Conservation (phyloP, 2,329 filamentous ascomycete genomes). For the Trichophyton simii region DNA sequence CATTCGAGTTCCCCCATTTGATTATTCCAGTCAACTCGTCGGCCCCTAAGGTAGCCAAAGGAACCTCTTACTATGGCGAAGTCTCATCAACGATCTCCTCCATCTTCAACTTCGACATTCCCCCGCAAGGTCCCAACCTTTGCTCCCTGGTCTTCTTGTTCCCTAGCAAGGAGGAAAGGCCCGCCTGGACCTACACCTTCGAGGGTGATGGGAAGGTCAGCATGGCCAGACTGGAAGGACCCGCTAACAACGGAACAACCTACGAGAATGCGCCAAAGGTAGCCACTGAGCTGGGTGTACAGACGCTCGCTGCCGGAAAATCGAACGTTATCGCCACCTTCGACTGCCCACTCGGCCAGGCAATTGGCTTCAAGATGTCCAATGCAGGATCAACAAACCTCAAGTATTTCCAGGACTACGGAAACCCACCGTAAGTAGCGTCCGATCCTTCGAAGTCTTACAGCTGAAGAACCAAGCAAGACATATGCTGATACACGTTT, state of each 20-base stretch:
- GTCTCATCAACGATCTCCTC: slow-evolving; percentile 42
- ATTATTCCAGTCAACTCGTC: slow-evolving; percentile 49
- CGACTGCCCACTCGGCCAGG: slow-evolving; percentile 42
- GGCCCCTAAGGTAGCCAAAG: slow-evolving; percentile 40
- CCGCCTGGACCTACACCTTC: slow-evolving; percentile 47
- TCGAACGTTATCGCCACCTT: slow-evolving; percentile 43
- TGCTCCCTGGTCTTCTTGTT: slow-evolving; percentile 56
- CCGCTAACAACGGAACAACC: slow-evolving; percentile 40
- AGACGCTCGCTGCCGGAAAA: slow-evolving; percentile 41
- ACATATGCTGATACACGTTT: background rate
- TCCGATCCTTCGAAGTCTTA: background rate
- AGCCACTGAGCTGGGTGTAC: slow-evolving; percentile 32
- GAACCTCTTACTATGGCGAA: slow-evolving; percentile 45
- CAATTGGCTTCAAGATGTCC: slow-evolving; percentile 42
- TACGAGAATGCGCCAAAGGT: slow-evolving; percentile 42
- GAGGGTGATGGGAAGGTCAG: slow-evolving; percentile 43
- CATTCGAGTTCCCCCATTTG: slow-evolving; percentile 48
- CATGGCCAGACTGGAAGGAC: slow-evolving; percentile 38
- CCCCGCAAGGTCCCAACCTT: slow-evolving; percentile 34
- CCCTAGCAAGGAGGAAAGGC: slow-evolving; percentile 44
- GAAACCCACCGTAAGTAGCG: slow-evolving; percentile 36
- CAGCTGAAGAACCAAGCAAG: background rate
- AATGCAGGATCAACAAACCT: slow-evolving; percentile 40
- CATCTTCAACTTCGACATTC: slow-evolving; percentile 59
- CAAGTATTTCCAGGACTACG: slow-evolving; percentile 54